Percentiles rank a stretch among this genome's conserved stretches.
Evolutionary conservation across 345 rosid species (phyloP).

Genomic region (Firmiana major): DNA sequence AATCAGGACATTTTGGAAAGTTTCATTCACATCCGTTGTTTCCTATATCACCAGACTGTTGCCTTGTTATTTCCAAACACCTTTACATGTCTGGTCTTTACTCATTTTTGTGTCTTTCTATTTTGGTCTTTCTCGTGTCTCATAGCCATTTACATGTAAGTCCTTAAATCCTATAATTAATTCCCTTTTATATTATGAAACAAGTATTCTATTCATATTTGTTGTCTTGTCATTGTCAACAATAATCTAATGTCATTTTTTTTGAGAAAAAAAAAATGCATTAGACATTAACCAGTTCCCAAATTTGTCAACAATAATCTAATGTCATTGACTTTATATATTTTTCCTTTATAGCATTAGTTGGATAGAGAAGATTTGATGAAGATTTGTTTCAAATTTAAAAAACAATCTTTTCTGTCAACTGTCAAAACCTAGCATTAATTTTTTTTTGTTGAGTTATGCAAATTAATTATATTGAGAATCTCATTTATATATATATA

Average conservation of each 20-base stretch:
- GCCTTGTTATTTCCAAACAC: background rate
- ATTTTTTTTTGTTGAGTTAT: background rate
- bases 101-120: conserved; percentile 16
- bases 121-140: conserved; percentile 12
- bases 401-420: background rate
- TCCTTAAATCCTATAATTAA: background rate
- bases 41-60: conserved; percentile 1
- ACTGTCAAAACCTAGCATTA: background rate
- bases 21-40: background rate
- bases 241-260: background rate
- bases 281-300: too few species aligned
- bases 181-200: too few species aligned
- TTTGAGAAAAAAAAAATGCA: too few species aligned
- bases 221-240: background rate
- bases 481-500: too few species aligned
- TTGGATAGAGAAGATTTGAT: background rate
- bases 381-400: background rate
- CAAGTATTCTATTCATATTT: too few species aligned
- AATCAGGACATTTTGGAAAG: conserved; percentile 7
- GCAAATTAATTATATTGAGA: too few species aligned
- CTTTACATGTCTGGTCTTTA: background rate
- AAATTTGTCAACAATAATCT: background rate
- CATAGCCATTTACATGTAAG: conserved; percentile 10
- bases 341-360: background rate
- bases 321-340: background rate